A percentile compares a stretch with the other conserved stretches of the same genome.
Evolutionary conservation across 2,329 filamentous ascomycete genomes (phyloP).

Genomic region (Ophidiomyces ophidiicola): DNA sequence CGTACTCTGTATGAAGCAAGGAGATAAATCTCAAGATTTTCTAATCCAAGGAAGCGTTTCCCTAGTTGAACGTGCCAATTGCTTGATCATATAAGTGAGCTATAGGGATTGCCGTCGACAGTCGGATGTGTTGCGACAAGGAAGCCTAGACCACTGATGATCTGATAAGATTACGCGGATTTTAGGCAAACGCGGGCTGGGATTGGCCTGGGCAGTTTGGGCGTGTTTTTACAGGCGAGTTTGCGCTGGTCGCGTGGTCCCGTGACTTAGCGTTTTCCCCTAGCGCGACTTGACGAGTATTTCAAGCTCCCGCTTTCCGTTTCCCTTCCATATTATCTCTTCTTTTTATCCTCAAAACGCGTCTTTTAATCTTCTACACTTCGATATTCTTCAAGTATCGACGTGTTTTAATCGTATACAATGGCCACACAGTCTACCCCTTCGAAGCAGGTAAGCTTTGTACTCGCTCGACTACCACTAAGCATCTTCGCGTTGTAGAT

Average conservation of each 20-base stretch:
- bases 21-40: too few relatives aligned
- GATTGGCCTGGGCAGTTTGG: constrained; percentile 3
- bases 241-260: constrained; percentile 14
- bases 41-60: too few relatives aligned
- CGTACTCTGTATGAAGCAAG: too few relatives aligned
- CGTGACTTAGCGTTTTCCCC: constrained; percentile 16
- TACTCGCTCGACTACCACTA: constrained; percentile 20
- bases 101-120: neutral
- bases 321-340: constrained; percentile 9
- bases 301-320: constrained; percentile 8
- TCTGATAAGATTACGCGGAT: constrained; percentile 14
- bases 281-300: constrained; percentile 14
- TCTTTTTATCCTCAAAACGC: constrained; percentile 12
- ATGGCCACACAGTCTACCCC: constrained; percentile 70
- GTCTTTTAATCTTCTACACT: constrained; percentile 2
- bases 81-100: too few relatives aligned
- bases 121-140: neutral
- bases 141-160: neutral
- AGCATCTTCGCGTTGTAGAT: constrained; percentile 25
- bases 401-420: constrained; percentile 26
- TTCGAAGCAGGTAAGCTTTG: constrained; percentile 55
- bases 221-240: constrained; percentile 4
- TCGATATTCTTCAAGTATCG: constrained; percentile 13
- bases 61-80: too few relatives aligned
- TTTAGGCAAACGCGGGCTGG: constrained; percentile 5